Percentiles rank a stretch among this genome's conserved stretches.
These are phyloP conservation scores for Cyclospora cayetanensis DNA, from an alignment of 169 alveolate genomes.

Conservation along the genomic window DNA sequence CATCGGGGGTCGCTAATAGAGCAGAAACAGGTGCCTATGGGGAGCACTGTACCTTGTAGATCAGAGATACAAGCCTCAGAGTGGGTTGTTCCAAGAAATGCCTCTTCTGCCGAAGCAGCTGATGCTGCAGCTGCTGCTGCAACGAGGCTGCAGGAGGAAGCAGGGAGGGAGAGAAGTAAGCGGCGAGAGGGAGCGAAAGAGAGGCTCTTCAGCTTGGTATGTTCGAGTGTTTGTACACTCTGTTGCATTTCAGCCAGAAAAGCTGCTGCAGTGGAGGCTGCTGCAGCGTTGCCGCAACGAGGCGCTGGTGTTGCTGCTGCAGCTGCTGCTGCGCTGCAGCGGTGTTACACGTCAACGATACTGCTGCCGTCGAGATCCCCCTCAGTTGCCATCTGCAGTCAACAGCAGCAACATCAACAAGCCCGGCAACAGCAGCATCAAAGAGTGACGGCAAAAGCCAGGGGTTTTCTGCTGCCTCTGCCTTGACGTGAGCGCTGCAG, in stretches of 20 bases:
- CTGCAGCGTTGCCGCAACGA: conserved; percentile 66
- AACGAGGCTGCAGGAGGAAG: conserved; percentile 66
- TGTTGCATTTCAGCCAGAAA: conserved; percentile 64
- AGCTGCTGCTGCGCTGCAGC: conserved; percentile 52
- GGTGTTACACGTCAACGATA: neutral
- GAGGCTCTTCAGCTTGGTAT: conserved; percentile 54
- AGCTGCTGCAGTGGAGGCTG: conserved; percentile 60
- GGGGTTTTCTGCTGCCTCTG: conserved; percentile 41
- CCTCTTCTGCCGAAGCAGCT: conserved; percentile 41
- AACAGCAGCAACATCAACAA: conserved; percentile 27
- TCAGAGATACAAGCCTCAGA: conserved; percentile 6
- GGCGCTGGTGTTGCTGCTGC: conserved; percentile 69
- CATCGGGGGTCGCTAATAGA: conserved; percentile 40
- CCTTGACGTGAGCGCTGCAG: conserved; percentile 43
- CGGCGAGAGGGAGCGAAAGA: conserved; percentile 14
- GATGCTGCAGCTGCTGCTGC: conserved; percentile 61
- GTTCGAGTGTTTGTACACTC: conserved; percentile 54
- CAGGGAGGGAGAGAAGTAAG: conserved; percentile 31
- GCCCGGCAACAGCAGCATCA: conserved; percentile 44
- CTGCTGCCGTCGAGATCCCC: conserved; percentile 37
- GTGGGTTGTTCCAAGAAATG: conserved; percentile 5
- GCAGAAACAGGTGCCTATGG: conserved; percentile 47
- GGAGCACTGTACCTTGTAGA: conserved; percentile 38
- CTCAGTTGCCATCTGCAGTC: conserved; percentile 1
- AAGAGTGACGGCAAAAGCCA: conserved; percentile 20